Percentiles rank a stretch among this genome's conserved stretches.
Conservation (phyloP, 176 grass and related monocot species). For the Oryza brachyantha region DNA sequence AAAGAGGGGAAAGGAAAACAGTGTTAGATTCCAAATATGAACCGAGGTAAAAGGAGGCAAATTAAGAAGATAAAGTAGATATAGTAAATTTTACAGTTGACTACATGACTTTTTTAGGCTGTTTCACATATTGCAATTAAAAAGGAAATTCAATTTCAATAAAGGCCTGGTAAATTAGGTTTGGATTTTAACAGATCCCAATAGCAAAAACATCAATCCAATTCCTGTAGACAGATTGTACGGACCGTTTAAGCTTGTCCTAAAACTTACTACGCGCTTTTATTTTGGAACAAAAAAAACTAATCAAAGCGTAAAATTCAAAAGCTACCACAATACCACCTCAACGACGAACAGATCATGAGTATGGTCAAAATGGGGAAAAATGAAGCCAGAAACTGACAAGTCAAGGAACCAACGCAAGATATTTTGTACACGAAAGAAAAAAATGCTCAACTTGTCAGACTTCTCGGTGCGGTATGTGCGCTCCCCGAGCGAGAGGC, state of each 20-base stretch:
- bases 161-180: neutral
- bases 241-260: neutral
- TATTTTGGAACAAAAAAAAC: no score
- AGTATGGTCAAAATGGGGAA: no score
- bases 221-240: neutral
- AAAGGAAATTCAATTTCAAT: neutral
- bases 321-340: neutral
- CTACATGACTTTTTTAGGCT: neutral
- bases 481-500: slow-evolving; percentile 86
- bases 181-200: neutral
- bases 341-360: neutral
- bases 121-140: neutral
- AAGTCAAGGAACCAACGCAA: neutral
- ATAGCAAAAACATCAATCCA: neutral
- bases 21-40: neutral
- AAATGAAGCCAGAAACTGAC: neutral
- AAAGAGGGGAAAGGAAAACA: neutral
- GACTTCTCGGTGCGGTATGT: slow-evolving; percentile 82
- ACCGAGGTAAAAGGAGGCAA: neutral
- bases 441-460: slow-evolving; percentile 62
- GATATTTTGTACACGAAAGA: no score
- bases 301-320: neutral
- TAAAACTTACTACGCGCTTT: no score
- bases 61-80: neutral
- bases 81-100: neutral